phyloP scores from a whole-genome alignment of 2,329 filamentous ascomycete genomes.

The Lasiodiplodia gonubiensis region DNA sequence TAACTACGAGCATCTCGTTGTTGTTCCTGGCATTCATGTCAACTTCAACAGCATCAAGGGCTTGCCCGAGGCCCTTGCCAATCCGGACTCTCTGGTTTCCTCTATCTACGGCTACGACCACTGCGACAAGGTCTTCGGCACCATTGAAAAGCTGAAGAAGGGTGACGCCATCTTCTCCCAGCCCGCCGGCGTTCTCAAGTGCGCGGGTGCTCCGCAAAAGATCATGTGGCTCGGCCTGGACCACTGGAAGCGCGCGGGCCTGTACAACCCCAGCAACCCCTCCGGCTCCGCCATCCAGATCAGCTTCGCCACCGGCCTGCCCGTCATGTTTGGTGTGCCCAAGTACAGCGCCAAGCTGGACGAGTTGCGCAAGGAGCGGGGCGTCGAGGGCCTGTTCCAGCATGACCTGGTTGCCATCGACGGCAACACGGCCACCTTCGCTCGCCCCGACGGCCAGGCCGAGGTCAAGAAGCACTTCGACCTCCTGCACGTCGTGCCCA shows the following conservation, averaged over 20 bases:
- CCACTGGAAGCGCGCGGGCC: slow-evolving; percentile 44
- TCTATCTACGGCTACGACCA: slow-evolving; percentile 47
- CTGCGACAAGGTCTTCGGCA: slow-evolving; percentile 46
- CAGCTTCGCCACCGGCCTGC: slow-evolving; percentile 47
- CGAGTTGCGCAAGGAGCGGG: slow-evolving; percentile 43
- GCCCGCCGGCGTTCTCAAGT: slow-evolving; percentile 48
- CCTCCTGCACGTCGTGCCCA: slow-evolving; percentile 46
- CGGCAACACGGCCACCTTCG: slow-evolving; percentile 46
- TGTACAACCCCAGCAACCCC: slow-evolving; percentile 39
- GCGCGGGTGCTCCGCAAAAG: slow-evolving; percentile 49
- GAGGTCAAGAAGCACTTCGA: slow-evolving; percentile 44
- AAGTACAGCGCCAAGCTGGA: slow-evolving; percentile 47
- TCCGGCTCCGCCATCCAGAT: slow-evolving; percentile 43
- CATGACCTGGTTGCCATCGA: slow-evolving; percentile 46
- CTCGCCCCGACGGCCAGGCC: slow-evolving; percentile 34
- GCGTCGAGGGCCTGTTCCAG: slow-evolving; percentile 47
- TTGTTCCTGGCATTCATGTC: slow-evolving; percentile 57
- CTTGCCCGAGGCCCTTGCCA: slow-evolving; percentile 44
- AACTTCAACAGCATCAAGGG: slow-evolving; percentile 41
- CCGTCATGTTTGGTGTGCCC: slow-evolving; percentile 49
- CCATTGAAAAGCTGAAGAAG: slow-evolving; percentile 41
- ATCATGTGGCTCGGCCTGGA: slow-evolving; percentile 51
- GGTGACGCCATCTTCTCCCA: slow-evolving; percentile 48
- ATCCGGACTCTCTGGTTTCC: slow-evolving; percentile 43
- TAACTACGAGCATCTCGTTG: slow-evolving; percentile 68